Evolutionary conservation across 495 filamentous ascomycete species (phyloP).

Genomic region (Thermochaetoides thermophila): DNA sequence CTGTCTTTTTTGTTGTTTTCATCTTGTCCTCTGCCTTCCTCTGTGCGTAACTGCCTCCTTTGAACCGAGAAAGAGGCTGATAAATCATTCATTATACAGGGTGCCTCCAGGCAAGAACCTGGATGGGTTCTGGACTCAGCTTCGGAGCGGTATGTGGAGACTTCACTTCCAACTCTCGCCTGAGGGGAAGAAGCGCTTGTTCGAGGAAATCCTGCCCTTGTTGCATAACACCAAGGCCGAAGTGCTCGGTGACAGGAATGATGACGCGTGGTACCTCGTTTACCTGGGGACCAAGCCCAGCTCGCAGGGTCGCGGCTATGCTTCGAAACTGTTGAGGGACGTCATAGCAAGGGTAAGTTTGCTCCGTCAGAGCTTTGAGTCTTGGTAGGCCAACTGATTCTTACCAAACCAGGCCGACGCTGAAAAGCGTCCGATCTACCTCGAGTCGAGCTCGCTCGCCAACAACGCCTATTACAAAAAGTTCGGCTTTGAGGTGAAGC

Average conservation of each 20-base stretch:
- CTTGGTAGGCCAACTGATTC: too few relatives aligned
- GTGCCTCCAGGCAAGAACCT: conserved; percentile 61
- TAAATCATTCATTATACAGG: too few relatives aligned
- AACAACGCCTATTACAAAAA: conserved; percentile 57
- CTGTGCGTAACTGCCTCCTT: too few relatives aligned
- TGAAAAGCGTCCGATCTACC: conserved; percentile 49
- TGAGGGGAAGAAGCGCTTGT: conserved; percentile 59
- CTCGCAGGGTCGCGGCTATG: conserved; percentile 53
- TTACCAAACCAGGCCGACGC: conserved; percentile 56
- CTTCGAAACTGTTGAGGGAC: conserved; percentile 49
- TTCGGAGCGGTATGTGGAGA: conserved; percentile 59
- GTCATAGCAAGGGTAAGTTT: conserved; percentile 43
- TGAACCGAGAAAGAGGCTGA: too few relatives aligned
- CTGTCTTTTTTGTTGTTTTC: neutral
- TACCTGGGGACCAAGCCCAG: conserved; percentile 59
- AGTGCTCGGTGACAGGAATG: conserved; percentile 46
- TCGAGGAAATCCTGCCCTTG: conserved; percentile 59
- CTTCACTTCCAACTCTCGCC: conserved; percentile 53
- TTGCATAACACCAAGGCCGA: conserved; percentile 57
- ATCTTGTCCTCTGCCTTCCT: too few relatives aligned
- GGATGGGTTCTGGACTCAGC: conserved; percentile 53
- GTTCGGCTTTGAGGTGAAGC: conserved; percentile 49
- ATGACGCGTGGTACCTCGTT: conserved; percentile 59
- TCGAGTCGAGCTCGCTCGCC: conserved; percentile 53
- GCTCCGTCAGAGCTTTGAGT: too few relatives aligned